Evolutionary conservation across 176 grass and related monocot genomes (phyloP).

Genomic region (Aegilops tauschii): DNA sequence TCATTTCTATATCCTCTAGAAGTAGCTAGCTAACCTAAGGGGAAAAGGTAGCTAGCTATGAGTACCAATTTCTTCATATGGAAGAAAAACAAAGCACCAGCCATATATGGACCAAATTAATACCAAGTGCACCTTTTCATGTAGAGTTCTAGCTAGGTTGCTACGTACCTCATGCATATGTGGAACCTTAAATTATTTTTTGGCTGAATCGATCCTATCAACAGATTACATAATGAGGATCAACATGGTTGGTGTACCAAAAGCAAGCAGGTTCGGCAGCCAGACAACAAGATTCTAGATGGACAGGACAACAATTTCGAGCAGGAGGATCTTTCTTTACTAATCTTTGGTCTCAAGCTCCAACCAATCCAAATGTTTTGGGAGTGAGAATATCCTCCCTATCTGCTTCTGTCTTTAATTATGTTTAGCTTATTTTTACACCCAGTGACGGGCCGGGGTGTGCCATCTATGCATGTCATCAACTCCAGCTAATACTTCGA

Average conservation of each 20-base stretch:
- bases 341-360: neutral
- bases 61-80: neutral
- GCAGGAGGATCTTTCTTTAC: neutral
- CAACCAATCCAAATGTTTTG: neutral
- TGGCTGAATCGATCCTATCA: neutral
- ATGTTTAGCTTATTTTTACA: neutral
- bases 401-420: neutral
- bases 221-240: neutral
- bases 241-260: conserved; percentile 6
- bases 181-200: neutral
- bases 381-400: neutral
- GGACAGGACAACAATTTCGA: neutral
- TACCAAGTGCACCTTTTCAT: neutral
- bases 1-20: too few relatives aligned
- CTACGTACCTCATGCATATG: neutral
- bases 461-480: neutral
- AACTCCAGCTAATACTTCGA: neutral
- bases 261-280: neutral
- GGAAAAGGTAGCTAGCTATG: neutral
- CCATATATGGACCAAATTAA: neutral
- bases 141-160: neutral
- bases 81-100: neutral
- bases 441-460: neutral
- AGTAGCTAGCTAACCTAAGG: too few relatives aligned
- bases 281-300: neutral